Percentiles rank a stretch among this genome's conserved stretches.
phyloP scores from a whole-genome alignment of 345 rosid species.

The Odontarrhena argentea region DNA sequence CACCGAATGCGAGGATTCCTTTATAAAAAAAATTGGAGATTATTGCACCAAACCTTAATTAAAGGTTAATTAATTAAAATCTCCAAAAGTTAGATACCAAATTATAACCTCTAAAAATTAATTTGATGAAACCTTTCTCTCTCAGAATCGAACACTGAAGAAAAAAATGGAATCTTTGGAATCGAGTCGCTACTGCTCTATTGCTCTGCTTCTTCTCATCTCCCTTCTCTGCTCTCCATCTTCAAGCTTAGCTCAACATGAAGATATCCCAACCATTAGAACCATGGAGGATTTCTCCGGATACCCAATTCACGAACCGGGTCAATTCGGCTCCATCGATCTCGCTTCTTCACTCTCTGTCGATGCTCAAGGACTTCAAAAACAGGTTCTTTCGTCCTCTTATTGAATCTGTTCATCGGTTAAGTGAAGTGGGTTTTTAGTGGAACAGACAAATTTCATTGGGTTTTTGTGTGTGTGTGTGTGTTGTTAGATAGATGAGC shows the following conservation, averaged over 20 bases:
- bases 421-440: neutral
- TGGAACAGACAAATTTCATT: neutral
- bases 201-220: conserved; percentile 30
- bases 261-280: conserved; percentile 58
- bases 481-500: conserved; percentile 71
- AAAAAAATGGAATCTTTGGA: conserved; percentile 36
- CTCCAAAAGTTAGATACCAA: neutral
- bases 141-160: conserved; percentile 21
- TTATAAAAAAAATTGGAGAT: conserved; percentile 13
- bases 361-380: conserved; percentile 56
- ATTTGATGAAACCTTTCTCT: neutral
- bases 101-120: neutral
- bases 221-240: conserved; percentile 31
- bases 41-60: neutral
- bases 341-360: conserved; percentile 60
- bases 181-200: conserved; percentile 25
- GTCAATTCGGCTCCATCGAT: conserved; percentile 34
- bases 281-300: conserved; percentile 93
- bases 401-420: neutral
- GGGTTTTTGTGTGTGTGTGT: neutral
- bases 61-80: conserved; percentile 11
- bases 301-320: conserved; percentile 67
- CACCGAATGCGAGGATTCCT: conserved; percentile 16
- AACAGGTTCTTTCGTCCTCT: conserved; percentile 53
- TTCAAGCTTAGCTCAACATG: conserved; percentile 43